These are phyloP conservation scores for Aureobasidium sp. DNA, from an alignment of 2,329 filamentous ascomycete species.

Conservation along the genomic window DNA sequence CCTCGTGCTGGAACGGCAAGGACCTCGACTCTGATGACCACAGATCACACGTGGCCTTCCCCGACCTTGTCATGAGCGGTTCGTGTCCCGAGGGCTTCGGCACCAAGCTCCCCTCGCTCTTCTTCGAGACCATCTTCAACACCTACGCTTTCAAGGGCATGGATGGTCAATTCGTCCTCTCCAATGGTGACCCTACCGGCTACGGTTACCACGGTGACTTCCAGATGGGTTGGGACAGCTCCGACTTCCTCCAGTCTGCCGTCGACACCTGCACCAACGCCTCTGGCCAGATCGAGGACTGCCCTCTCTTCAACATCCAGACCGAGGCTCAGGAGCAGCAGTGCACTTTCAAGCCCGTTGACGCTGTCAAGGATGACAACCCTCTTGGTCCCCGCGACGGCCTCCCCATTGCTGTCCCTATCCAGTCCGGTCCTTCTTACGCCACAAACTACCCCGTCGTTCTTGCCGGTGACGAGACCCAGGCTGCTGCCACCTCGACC, in stretches of 20 bases:
- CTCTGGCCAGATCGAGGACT: constrained; percentile 65
- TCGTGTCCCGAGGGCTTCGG: constrained; percentile 64
- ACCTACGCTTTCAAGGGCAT: constrained; percentile 58
- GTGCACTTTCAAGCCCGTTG: constrained; percentile 59
- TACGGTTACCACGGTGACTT: constrained; percentile 75
- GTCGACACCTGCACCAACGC: constrained; percentile 66
- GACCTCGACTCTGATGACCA: constrained; percentile 49
- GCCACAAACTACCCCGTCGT: constrained; percentile 31
- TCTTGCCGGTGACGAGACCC: constrained; percentile 24
- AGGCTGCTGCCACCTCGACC: constrained; percentile 21
- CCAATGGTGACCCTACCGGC: constrained; percentile 71
- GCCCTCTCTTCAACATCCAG: constrained; percentile 67
- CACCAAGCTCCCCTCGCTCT: constrained; percentile 63
- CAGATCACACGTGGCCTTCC: constrained; percentile 67
- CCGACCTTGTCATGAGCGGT: constrained; percentile 67
- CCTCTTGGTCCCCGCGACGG: constrained; percentile 47
- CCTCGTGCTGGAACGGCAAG: constrained; percentile 79
- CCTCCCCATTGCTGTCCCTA: constrained; percentile 61
- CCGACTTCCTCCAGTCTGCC: constrained; percentile 61
- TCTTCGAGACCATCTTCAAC: constrained; percentile 81
- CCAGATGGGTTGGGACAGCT: constrained; percentile 66
- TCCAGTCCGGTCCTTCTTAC: constrained; percentile 40
- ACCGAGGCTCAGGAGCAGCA: constrained; percentile 44
- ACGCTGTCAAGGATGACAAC: constrained; percentile 52
- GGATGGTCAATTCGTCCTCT: constrained; percentile 63